Evolutionary conservation across 2,329 filamentous ascomycete genomes (phyloP), one percentile per base, ranked within the genome.

Genomic region (Fusarium sp.): DNA sequence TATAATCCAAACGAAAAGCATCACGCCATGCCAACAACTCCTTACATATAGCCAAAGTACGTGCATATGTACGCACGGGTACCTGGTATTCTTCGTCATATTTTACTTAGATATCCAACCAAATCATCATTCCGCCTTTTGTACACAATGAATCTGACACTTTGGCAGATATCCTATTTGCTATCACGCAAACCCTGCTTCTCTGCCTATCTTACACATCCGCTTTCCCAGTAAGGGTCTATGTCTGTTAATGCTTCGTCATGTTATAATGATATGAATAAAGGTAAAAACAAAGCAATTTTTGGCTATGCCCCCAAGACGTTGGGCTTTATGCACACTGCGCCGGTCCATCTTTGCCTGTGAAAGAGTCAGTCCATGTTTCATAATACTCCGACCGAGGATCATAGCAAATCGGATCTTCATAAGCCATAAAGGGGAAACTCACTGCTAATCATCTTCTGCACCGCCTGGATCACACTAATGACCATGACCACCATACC

Each of bases 401-500:
- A 24, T 7, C 45, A 31, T 43, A 19, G 40, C 31, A 65, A 57
- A 13, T n/a, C 14, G 9, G 5, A 43, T 38, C 31, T 22, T 36
- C n/a, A 24, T 43, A 39, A 21, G 22, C 15, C 21, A 46, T 17
- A 42, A 14, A 6, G 26, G 36, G 10, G 31, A 5, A 24, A 67
- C 68, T 69, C 36, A 85, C 85, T 83, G 62, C 77, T 79, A 8
- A 87, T 78, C 75, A 95, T 90, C 81, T 95, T 94, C 15, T 83
- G 82, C 57, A 92, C 81, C 2, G 92, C 91, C 81, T 94, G 90
- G 45, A 94, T 76, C 67, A 97, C 80, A 76, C 91, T 94, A 44
- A 97, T 94, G 14, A 84, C 85, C 91, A 98, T 94, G 58, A 97
- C 94, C 5, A 85, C 81, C 55, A 87, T 84, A 6, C 94, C 95